Conservation (phyloP, 116 monocot species). For the Zostera marina region DNA sequence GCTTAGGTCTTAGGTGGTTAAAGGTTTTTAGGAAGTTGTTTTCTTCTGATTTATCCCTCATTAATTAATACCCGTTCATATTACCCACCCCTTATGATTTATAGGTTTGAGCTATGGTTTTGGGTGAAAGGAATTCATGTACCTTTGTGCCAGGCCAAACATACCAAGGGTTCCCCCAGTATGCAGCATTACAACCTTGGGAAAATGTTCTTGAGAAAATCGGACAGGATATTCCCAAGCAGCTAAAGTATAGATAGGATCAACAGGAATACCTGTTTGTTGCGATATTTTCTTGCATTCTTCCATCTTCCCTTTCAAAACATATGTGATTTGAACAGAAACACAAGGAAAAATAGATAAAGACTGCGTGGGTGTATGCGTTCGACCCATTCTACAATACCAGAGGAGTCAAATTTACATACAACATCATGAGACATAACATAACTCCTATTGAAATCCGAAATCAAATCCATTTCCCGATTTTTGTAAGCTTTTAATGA, state of each 20-base stretch:
- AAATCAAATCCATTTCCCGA: conserved; percentile 28
- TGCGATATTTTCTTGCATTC: conserved; percentile 35
- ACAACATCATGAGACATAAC: conserved; percentile 2
- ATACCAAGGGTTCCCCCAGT: conserved; percentile 67
- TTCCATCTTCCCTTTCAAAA: conserved; percentile 43
- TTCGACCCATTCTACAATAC: conserved; percentile 50
- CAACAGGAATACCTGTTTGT: conserved; percentile 56
- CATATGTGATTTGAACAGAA: too few relatives aligned
- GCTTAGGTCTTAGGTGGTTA: too few relatives aligned
- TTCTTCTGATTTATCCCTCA: too few relatives aligned
- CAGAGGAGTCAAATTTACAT: conserved; percentile 7
- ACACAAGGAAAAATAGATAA: too few relatives aligned
- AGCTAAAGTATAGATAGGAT: conserved; percentile 66
- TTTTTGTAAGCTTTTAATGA: conserved; percentile 29
- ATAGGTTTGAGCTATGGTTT: background rate
- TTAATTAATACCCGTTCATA: too few relatives aligned
- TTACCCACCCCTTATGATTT: too few relatives aligned
- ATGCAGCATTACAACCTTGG: conserved; percentile 57
- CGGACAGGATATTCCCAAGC: conserved; percentile 48
- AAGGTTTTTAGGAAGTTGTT: too few relatives aligned
- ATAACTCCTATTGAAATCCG: conserved; percentile 30
- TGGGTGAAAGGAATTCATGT: conserved; percentile 1
- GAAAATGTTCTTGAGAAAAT: conserved; percentile 15
- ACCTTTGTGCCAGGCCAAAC: conserved; percentile 66
- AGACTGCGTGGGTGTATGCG: conserved; percentile 31